Percentiles rank a stretch among this genome's conserved stretches.
Evolutionary conservation across 805 yeast genomes (phyloP).

Genomic region (Hagleromyces aurorensis): DNA sequence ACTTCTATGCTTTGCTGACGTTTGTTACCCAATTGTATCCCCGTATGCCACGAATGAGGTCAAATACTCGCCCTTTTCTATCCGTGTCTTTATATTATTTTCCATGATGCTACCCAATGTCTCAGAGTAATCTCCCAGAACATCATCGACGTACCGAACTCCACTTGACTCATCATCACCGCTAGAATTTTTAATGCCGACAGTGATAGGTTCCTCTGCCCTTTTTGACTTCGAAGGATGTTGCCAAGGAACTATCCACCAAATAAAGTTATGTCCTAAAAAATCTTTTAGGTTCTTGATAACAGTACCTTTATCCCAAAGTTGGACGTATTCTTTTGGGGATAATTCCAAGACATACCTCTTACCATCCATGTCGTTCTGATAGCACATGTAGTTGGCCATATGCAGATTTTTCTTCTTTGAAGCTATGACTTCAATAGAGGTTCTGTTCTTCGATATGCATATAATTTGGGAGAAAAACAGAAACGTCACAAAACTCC

Average conservation of each 20-base stretch:
- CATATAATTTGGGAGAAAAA: conserved; percentile 38
- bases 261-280: conserved; percentile 23
- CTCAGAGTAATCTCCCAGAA: conserved; percentile 9
- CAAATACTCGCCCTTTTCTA: conserved; percentile 7
- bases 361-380: conserved; percentile 25
- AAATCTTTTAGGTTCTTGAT: conserved; percentile 22
- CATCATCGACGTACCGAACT: conserved; percentile 1
- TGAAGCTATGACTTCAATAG: conserved; percentile 49
- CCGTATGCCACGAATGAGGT: conserved; percentile 11
- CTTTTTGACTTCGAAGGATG: conserved; percentile 15
- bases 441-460: conserved; percentile 42
- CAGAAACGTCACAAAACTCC: conserved; percentile 39
- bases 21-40: conserved; percentile 1
- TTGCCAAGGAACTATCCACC: conserved; percentile 28
- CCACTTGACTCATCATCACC: conserved; percentile 21
- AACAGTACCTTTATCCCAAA: conserved; percentile 19
- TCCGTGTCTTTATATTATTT: conserved; percentile 6
- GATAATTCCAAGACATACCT: conserved; percentile 39
- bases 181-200: conserved; percentile 24
- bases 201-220: conserved; percentile 20
- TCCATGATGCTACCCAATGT: conserved; percentile 4
- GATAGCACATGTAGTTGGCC: conserved; percentile 22
- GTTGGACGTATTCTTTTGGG: conserved; percentile 15
- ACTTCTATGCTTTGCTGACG: neutral
- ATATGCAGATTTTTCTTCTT: conserved; percentile 8